phyloP scores from a whole-genome alignment of 2,329 filamentous ascomycete species.

The Ceratocystis smalleyi region DNA sequence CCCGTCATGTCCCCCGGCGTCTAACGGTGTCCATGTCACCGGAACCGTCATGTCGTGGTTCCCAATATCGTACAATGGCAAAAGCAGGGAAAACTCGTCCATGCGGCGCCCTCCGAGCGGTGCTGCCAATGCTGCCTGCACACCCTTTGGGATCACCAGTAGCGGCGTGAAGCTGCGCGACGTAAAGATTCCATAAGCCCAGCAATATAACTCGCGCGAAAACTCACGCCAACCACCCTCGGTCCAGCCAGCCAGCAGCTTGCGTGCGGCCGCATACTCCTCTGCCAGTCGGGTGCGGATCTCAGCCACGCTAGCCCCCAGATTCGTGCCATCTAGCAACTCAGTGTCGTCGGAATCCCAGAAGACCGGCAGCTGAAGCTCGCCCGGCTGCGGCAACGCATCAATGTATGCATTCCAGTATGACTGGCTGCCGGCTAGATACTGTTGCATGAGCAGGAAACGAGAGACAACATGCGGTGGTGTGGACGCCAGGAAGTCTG shows the following conservation, averaged over 20 bases:
- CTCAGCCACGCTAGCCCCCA: constrained; percentile 34
- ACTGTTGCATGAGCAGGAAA: constrained; percentile 56
- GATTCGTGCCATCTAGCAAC: constrained; percentile 39
- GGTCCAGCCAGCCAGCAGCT: constrained; percentile 26
- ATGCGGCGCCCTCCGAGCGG: constrained; percentile 20
- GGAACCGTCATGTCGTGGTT: constrained; percentile 51
- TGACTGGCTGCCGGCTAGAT: constrained; percentile 40
- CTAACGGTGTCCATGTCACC: constrained; percentile 33
- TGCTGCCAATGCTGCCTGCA: not conserved
- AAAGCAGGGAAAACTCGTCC: constrained; percentile 51
- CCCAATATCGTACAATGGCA: constrained; percentile 55
- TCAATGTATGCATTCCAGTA: constrained; percentile 55
- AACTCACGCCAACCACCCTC: constrained; percentile 25
- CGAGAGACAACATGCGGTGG: constrained; percentile 46
- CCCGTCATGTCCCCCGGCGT: constrained; percentile 10
- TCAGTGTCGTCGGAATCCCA: constrained; percentile 47
- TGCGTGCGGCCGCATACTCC: constrained; percentile 28
- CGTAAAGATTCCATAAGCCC: constrained; percentile 50
- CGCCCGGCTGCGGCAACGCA: constrained; percentile 46
- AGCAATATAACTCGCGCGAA: constrained; percentile 40
- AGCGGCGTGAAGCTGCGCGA: constrained; percentile 49
- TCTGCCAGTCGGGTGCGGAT: constrained; percentile 32
- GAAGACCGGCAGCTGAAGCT: constrained; percentile 42
- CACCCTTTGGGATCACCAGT: constrained; percentile 31
- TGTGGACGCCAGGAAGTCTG: constrained; percentile 32